A percentile compares a stretch with the other conserved stretches of the same genome.
phyloP scores from a whole-genome alignment of 2,329 filamentous ascomycete genomes.

The Scedosporium dehoogii region DNA sequence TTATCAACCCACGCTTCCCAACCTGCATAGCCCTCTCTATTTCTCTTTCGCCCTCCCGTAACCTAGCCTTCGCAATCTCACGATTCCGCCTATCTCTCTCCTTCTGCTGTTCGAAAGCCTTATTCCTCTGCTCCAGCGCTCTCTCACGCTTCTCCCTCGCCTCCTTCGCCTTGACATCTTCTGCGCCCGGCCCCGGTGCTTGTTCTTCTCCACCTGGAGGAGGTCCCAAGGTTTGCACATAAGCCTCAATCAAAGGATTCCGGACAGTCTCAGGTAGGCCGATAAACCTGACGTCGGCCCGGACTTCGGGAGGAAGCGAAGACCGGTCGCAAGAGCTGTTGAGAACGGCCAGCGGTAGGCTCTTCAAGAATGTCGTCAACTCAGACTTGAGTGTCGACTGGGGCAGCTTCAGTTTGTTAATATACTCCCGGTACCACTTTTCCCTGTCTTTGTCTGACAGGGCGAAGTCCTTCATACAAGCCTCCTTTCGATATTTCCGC shows the following conservation, averaged over 20 bases:
- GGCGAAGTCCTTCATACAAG: slow-evolving; percentile 64
- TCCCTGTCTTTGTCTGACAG: slow-evolving; percentile 70
- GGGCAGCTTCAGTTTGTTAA: slow-evolving; percentile 56
- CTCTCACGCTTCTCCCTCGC: slow-evolving; percentile 51
- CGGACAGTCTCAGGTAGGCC: slow-evolving; percentile 51
- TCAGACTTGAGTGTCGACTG: slow-evolving; percentile 59
- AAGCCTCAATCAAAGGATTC: slow-evolving; percentile 55
- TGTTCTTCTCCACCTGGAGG: slow-evolving; percentile 34
- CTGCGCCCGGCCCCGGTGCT: slow-evolving; percentile 38
- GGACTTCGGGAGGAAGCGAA: slow-evolving; percentile 50
- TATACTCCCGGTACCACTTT: slow-evolving; percentile 67
- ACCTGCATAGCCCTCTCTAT: slow-evolving; percentile 60
- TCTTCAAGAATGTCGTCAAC: slow-evolving; percentile 53
- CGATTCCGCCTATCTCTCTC: slow-evolving; percentile 47
- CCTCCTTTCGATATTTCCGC: slow-evolving; percentile 76
- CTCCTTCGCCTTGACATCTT: slow-evolving; percentile 35
- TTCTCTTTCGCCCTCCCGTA: slow-evolving; percentile 59
- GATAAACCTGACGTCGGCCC: slow-evolving; percentile 61
- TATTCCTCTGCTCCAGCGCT: slow-evolving; percentile 56
- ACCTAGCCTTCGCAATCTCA: slow-evolving; percentile 46
- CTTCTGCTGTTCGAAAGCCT: slow-evolving; percentile 53
- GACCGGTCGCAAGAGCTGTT: slow-evolving; percentile 48
- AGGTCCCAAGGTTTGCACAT: slow-evolving; percentile 52
- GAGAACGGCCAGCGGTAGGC: slow-evolving; percentile 46
- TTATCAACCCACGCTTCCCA: slow-evolving; percentile 54